phyloP scores from a whole-genome alignment of 2,329 filamentous ascomycete genomes.

The Hymenoscyphus salicellus region DNA sequence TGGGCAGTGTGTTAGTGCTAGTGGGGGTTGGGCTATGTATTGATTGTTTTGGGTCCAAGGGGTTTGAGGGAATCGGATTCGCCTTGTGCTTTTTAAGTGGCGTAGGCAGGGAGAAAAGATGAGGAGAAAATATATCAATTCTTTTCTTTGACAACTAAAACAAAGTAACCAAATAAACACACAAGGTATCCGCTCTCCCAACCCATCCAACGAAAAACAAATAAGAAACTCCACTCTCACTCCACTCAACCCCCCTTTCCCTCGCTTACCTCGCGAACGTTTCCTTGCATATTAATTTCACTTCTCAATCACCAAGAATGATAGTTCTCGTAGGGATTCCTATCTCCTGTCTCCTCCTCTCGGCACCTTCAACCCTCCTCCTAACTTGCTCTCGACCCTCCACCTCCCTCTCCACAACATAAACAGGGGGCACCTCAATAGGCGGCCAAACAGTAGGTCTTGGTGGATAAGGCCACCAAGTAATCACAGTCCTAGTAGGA shows the following conservation, averaged over 20 bases:
- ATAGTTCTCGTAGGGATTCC: neutral
- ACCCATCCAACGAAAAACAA: neutral
- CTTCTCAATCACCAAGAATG: neutral
- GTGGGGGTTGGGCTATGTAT: constrained; percentile 25
- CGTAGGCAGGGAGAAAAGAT: too few relatives aligned
- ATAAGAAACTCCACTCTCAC: neutral
- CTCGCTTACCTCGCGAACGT: neutral
- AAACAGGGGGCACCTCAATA: neutral
- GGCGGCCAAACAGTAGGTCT: neutral
- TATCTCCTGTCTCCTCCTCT: neutral
- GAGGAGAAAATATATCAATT: neutral
- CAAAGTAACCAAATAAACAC: too few relatives aligned
- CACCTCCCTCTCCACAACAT: neutral
- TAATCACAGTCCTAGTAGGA: neutral
- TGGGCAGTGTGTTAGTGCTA: constrained; percentile 33
- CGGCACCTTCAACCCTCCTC: neutral
- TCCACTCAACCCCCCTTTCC: neutral
- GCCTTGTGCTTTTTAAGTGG: neutral
- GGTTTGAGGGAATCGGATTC: neutral
- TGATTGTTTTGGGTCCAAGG: constrained; percentile 7
- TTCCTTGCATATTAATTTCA: neutral
- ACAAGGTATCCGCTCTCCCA: too few relatives aligned
- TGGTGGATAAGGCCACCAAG: neutral
- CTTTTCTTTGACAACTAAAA: neutral
- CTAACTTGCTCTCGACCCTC: neutral